A percentile compares a stretch with the other conserved stretches of the same genome.
Conservation (phyloP, 495 filamentous ascomycete genomes). For the Melanomma pulvis-pyrius region DNA sequence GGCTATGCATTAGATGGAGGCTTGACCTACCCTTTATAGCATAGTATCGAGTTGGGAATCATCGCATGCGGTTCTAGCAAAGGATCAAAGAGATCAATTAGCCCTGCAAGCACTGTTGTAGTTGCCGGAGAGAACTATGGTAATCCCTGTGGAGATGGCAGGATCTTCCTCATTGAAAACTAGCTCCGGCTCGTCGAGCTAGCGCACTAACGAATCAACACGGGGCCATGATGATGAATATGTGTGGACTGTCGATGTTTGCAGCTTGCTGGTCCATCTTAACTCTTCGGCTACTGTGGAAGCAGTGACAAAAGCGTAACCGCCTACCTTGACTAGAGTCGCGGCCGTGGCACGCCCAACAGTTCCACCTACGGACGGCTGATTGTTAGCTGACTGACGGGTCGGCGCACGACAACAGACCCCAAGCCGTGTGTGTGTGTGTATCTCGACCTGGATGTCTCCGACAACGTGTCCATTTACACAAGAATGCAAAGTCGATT, state of each 20-base stretch:
- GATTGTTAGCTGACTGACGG: constrained; percentile 9
- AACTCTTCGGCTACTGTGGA: background rate
- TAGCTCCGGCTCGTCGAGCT: too few species aligned
- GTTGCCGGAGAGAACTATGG: too few species aligned
- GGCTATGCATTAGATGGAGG: too few species aligned
- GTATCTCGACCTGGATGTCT: background rate
- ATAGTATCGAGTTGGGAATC: too few species aligned
- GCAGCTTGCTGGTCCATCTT: background rate
- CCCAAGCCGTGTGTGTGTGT: constrained; percentile 1
- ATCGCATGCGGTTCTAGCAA: too few species aligned
- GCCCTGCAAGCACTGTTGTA: too few species aligned
- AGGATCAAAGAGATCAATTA: too few species aligned
- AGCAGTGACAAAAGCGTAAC: background rate
- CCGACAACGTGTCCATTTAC: background rate
- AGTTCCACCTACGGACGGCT: background rate
- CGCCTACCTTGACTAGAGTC: background rate
- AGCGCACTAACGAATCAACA: too few species aligned
- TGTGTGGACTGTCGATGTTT: background rate
- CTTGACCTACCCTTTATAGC: too few species aligned
- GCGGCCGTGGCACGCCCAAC: constrained; percentile 10
- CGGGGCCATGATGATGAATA: too few species aligned
- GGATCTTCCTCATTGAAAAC: too few species aligned
- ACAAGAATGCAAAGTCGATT: constrained; percentile 9
- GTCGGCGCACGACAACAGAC: constrained; percentile 9
- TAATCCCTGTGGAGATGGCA: too few species aligned